These are phyloP conservation scores for Erythrophleum fordii DNA, from an alignment of 306 rosid genomes.

Conservation along the genomic window DNA sequence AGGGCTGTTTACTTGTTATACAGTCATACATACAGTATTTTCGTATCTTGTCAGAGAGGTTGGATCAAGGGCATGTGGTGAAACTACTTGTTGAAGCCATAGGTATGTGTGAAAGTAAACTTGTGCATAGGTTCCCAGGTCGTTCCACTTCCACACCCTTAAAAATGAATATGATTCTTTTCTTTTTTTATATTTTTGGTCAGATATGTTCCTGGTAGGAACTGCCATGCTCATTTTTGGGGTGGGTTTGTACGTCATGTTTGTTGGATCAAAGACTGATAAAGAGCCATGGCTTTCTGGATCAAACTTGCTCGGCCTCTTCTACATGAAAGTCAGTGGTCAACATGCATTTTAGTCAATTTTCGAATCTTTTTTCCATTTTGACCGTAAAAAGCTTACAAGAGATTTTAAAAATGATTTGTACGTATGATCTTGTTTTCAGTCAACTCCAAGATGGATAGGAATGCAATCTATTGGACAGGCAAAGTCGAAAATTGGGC, in stretches of 20 bases:
- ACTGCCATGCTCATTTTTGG: slow-evolving; percentile 53
- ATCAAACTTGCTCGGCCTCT: slow-evolving; percentile 22
- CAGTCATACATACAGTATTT: slow-evolving; percentile 44
- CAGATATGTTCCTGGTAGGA: slow-evolving; percentile 56
- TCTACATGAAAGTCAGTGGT: slow-evolving; percentile 33
- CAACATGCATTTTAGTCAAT: background rate
- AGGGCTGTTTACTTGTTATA: slow-evolving; percentile 48
- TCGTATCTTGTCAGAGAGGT: slow-evolving; percentile 33
- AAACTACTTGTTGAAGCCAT: slow-evolving; percentile 54
- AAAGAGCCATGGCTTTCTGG: slow-evolving; percentile 3
- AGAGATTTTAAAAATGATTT: background rate
- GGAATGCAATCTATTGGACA: slow-evolving; percentile 48
- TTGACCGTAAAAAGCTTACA: background rate
- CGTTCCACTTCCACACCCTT: background rate
- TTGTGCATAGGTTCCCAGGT: background rate
- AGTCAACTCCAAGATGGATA: slow-evolving; percentile 40
- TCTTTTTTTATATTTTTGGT: background rate
- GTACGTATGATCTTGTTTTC: slow-evolving; percentile 18
- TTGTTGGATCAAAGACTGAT: slow-evolving; percentile 40
- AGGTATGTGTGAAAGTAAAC: slow-evolving; percentile 29
- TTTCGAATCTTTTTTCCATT: background rate
- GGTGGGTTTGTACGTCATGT: slow-evolving; percentile 48
- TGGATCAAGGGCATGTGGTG: slow-evolving; percentile 44
- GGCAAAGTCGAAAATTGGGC: slow-evolving; percentile 51
- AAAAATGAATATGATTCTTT: background rate